A percentile compares a stretch with the other conserved stretches of the same genome.
Conservation (phyloP, 2,329 filamentous ascomycete genomes). For the Sphaerulina vaccinii region DNA sequence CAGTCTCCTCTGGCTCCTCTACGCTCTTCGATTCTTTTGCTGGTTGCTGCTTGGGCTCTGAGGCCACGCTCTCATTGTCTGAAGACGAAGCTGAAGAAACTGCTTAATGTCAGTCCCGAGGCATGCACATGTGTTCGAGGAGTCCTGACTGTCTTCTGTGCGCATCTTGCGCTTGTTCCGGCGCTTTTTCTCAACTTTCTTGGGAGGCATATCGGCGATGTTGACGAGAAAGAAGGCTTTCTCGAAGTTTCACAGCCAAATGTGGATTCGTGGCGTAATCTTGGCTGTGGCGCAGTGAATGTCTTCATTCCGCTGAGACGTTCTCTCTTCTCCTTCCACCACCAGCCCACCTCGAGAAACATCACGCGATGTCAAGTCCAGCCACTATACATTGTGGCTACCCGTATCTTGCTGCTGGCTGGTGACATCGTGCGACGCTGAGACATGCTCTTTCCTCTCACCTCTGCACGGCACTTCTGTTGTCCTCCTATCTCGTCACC, state of each 20-base stretch:
- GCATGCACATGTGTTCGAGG: background rate
- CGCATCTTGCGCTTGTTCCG: conserved; percentile 30
- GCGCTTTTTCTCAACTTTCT: conserved; percentile 26
- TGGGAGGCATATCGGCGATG: conserved; percentile 21
- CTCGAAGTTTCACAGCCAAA: background rate
- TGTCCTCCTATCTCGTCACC: no score
- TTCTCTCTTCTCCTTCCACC: no score
- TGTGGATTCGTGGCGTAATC: no score
- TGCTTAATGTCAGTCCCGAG: background rate
- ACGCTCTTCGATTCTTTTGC: background rate
- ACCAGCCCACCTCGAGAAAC: no score
- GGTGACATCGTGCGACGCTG: no score
- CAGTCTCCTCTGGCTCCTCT: background rate
- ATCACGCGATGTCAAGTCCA: no score
- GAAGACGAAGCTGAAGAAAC: conserved; percentile 23
- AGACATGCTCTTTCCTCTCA: no score
- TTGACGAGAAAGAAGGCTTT: background rate
- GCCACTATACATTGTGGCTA: no score
- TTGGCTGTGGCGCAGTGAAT: no score
- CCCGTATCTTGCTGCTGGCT: no score
- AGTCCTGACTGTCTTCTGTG: conserved; percentile 21
- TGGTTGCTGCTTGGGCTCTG: background rate
- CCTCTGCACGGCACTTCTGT: no score
- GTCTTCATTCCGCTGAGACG: no score
- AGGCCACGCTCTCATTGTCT: conserved; percentile 10